A percentile compares a stretch with the other conserved stretches of the same genome.
phyloP scores from a whole-genome alignment of 352 stramenopile genomes.

The Pythium sp. region DNA sequence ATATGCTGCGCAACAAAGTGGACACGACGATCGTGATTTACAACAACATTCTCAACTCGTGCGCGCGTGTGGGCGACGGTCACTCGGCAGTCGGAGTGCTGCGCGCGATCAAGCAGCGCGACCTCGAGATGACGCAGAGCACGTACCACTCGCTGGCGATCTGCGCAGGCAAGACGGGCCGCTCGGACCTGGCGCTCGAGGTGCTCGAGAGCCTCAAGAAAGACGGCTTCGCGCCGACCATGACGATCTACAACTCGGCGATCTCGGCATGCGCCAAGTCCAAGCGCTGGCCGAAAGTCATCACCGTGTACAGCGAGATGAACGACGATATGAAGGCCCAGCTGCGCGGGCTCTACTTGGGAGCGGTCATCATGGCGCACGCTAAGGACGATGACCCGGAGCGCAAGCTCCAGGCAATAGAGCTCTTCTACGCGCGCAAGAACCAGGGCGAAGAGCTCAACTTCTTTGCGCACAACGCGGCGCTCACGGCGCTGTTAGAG shows the following conservation, averaged over 20 bases:
- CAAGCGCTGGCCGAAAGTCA: constrained; percentile 66
- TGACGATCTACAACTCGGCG: constrained; percentile 79
- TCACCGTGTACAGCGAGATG: constrained; percentile 67
- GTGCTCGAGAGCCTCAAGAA: constrained; percentile 48
- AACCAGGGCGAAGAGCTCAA: constrained; percentile 41
- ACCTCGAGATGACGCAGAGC: constrained; percentile 66
- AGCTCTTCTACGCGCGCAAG: constrained; percentile 60
- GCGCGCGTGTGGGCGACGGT: constrained; percentile 63
- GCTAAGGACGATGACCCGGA: constrained; percentile 49
- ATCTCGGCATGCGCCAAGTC: constrained; percentile 77
- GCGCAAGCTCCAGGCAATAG: constrained; percentile 33
- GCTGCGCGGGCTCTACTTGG: constrained; percentile 54
- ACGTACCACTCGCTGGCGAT: constrained; percentile 82
- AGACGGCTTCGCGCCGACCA: constrained; percentile 49
- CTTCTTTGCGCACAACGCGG: constrained; percentile 70
- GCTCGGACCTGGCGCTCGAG: constrained; percentile 68
- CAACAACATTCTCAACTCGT: constrained; percentile 87
- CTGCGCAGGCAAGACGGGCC: constrained; percentile 71
- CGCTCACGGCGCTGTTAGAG: constrained; percentile 55
- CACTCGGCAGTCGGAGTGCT: constrained; percentile 69
- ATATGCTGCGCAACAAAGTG: constrained; percentile 75
- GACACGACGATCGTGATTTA: constrained; percentile 77
- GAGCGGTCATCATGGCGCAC: constrained; percentile 72
- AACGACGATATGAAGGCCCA: constrained; percentile 27
- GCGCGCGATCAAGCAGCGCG: constrained; percentile 54